Conservation (phyloP, 192 early-diverging fungal genomes). For the Backusella mclennaniae region DNA sequence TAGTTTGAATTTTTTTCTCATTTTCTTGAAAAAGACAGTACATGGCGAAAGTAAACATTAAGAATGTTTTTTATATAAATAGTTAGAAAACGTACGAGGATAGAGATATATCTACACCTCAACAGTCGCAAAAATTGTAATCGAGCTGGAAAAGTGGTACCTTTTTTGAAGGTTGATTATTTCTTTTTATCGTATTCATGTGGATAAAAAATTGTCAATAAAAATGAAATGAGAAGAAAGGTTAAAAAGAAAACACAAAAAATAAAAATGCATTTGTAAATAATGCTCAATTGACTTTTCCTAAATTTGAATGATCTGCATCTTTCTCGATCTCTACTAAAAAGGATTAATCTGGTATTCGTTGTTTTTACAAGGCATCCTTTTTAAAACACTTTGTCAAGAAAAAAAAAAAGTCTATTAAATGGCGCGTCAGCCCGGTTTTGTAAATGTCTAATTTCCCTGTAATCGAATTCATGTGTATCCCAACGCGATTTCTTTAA, state of each 20-base stretch:
- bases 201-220: not conserved
- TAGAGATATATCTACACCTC: constrained; percentile 9
- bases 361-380: too few relatives aligned
- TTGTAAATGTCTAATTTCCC: too few relatives aligned
- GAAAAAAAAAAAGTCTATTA: not conserved
- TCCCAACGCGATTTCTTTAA: too few relatives aligned
- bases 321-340: not conserved
- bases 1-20: not conserved
- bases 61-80: not conserved
- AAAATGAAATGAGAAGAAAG: not conserved
- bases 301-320: not conserved
- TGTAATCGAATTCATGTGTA: too few relatives aligned
- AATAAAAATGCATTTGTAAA: too few relatives aligned
- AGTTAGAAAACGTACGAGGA: not conserved
- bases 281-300: not conserved
- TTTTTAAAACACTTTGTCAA: not conserved
- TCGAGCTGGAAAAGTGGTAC: not conserved
- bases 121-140: constrained; percentile 1
- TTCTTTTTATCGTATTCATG: not conserved
- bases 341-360: not conserved
- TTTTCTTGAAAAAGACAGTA: too few relatives aligned
- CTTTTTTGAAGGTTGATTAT: not conserved
- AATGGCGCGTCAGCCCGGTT: too few relatives aligned
- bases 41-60: not conserved
- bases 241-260: not conserved